Conservation (phyloP, 2,329 filamentous ascomycete species). For the Pseudocercospora ulei region DNA sequence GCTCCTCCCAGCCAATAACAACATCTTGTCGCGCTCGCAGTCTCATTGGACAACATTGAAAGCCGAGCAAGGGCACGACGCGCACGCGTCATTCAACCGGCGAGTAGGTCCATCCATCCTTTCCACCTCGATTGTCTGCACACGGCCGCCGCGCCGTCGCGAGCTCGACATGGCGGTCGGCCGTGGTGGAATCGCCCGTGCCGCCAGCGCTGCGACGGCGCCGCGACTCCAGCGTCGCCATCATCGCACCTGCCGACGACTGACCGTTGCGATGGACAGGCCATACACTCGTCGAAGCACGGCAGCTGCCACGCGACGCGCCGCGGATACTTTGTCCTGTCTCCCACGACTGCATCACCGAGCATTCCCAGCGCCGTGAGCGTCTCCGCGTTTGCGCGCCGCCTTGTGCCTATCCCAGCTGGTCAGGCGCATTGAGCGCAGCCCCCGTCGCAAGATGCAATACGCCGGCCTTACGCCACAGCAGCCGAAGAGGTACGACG, state of each 20-base stretch:
- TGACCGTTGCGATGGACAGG: slow-evolving; percentile 6
- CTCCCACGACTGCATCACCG: not conserved
- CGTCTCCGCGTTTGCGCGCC: slow-evolving; percentile 12
- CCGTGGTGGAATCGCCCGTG: slow-evolving; percentile 7
- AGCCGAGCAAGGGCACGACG: slow-evolving; percentile 13
- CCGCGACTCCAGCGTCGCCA: not conserved
- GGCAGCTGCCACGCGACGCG: slow-evolving; percentile 11
- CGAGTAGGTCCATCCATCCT: slow-evolving; percentile 12
- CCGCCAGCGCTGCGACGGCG: not conserved
- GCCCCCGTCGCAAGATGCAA: slow-evolving; percentile 25
- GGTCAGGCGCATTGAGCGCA: slow-evolving; percentile 13
- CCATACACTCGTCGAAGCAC: slow-evolving; percentile 1
- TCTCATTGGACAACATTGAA: slow-evolving; percentile 6
- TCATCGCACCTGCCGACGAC: slow-evolving; percentile 5
- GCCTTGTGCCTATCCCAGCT: slow-evolving; percentile 10
- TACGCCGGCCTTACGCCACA: slow-evolving; percentile 29
- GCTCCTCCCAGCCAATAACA: slow-evolving; percentile 12
- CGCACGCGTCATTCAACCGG: slow-evolving; percentile 16
- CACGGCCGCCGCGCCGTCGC: slow-evolving; percentile 9
- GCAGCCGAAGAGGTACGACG: slow-evolving; percentile 41
- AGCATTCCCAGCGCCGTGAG: not conserved
- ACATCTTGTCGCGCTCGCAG: slow-evolving; percentile 1
- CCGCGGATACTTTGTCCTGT: no score
- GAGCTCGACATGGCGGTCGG: not conserved
- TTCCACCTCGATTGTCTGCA: slow-evolving; percentile 17